Conservation (phyloP, 345 rosid species). For the Streptanthus diversifolius region DNA sequence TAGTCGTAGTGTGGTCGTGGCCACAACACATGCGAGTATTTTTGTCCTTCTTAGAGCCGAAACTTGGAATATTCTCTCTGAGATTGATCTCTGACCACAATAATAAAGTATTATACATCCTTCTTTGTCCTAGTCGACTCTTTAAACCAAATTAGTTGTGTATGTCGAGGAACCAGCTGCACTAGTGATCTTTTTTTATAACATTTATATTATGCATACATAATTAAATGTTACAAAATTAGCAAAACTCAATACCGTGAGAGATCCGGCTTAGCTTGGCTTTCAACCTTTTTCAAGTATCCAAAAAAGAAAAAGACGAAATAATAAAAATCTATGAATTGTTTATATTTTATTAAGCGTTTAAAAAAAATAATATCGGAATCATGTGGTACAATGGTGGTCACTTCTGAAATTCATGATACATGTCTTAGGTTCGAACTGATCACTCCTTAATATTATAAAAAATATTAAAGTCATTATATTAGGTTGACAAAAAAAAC, state of each 20-base stretch:
- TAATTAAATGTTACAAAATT: not conserved
- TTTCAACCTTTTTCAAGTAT: not conserved
- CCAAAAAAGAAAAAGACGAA: not conserved
- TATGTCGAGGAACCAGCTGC: not conserved
- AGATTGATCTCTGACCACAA: not conserved
- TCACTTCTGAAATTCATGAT: no score
- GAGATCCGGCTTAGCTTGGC: not conserved
- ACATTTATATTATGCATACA: not conserved
- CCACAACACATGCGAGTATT: constrained; percentile 6
- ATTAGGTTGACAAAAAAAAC: no score
- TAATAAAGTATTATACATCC: not conserved
- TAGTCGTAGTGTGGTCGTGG: constrained; percentile 25
- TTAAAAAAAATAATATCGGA: no score
- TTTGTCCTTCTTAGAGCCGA: not conserved
- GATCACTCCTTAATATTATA: no score
- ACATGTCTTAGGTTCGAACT: no score
- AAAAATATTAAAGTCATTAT: no score
- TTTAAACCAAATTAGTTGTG: not conserved
- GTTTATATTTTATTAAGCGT: no score
- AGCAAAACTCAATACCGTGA: not conserved
- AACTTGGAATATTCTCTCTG: not conserved
- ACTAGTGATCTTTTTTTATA: not conserved
- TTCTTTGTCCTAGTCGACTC: not conserved
- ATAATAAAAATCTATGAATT: not conserved
- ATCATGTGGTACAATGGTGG: no score